These are phyloP conservation scores for Phaeomoniella chlamydospora DNA, from an alignment of 2,329 filamentous ascomycete genomes.

Conservation along the genomic window DNA sequence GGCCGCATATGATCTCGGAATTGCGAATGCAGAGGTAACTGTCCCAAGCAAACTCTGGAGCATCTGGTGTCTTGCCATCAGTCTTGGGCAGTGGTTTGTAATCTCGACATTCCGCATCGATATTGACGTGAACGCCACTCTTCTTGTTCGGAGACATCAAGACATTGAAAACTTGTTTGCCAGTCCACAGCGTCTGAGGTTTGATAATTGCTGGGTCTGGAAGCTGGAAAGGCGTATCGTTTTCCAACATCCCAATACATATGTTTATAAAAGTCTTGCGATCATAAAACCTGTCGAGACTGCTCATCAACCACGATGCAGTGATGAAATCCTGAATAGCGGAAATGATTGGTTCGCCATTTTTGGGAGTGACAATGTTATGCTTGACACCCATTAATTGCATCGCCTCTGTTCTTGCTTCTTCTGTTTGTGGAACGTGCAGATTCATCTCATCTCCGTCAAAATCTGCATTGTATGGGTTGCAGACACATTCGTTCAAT, in stretches of 20 bases:
- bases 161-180: slow-evolving; percentile 90
- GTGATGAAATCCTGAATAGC: slow-evolving; percentile 99
- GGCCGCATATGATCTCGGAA: slow-evolving; percentile 92
- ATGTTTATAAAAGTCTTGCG: slow-evolving; percentile 78
- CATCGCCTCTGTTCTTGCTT: slow-evolving; percentile 86
- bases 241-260: slow-evolving; percentile 86
- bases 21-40: slow-evolving; percentile 87
- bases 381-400: slow-evolving; percentile 97
- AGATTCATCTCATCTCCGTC: slow-evolving; percentile 99
- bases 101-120: slow-evolving; percentile 82
- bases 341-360: slow-evolving; percentile 93
- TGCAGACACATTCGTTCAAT: slow-evolving; percentile 95
- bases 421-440: slow-evolving; percentile 94
- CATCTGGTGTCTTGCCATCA: slow-evolving; percentile 25
- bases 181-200: slow-evolving; percentile 81
- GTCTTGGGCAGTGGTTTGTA: slow-evolving; percentile 30
- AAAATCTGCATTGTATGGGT: slow-evolving; percentile 97
- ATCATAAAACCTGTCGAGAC: slow-evolving; percentile 87
- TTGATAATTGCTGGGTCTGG: slow-evolving; percentile 79
- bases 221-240: slow-evolving; percentile 61
- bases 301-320: slow-evolving; percentile 77
- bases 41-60: slow-evolving; percentile 31
- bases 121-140: slow-evolving; percentile 72
- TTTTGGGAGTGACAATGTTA: slow-evolving; percentile 90
- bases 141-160: slow-evolving; percentile 77